Evolutionary conservation across 805 yeast species (phyloP), one percentile per base, ranked within the genome.

Genomic region (Zygoascus ofunaensis): DNA sequence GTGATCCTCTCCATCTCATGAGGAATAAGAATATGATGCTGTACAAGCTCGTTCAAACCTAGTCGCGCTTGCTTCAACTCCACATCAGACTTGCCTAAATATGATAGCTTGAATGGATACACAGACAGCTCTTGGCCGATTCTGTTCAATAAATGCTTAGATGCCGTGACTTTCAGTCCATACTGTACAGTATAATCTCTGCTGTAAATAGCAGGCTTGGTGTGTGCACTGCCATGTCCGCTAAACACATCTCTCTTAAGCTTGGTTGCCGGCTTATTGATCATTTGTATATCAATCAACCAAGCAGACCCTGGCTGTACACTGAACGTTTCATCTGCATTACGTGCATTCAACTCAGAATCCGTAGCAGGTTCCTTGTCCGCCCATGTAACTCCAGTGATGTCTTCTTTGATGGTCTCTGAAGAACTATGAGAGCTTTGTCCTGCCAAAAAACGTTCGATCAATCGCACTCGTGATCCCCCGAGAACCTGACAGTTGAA

Each of bases 391-490:
- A 89, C 94, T 59, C 95, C 96, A 65, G 90, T 89, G 66, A 83
- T 85, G 53, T 86, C 95, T 68, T 90, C 98, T 33, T 89, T 90
- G 51, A 87, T 92, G 44, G 87, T 92, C 59, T 87, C 94, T 8
- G 30, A 8, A 26, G 30, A 8, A 26, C 30, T 26, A 8, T 26
- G 30, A 10, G 4, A 10, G 47, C 89, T 81, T 70, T 92, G 98
- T 43, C 98, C 98, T 34, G 95, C 94, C 59, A 92, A 76, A 57
- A 90, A 92, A 60, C 97, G 77, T 70, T 95, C 77, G 46, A 89
- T 74, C 63, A 96, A 77, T 68, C 98, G 82, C 36, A 92, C 84
- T 61, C 86, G 80, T 19, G 96, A 85, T 0, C 95, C 95, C 24
- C 97, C 97, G 32, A 85, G 87, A 44, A 92, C 87, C 46, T 72